A percentile compares a stretch with the other conserved stretches of the same genome.
These are phyloP conservation scores for Trametes maxima DNA, from an alignment of 768 basidiomycete genomes.

Conservation along the genomic window DNA sequence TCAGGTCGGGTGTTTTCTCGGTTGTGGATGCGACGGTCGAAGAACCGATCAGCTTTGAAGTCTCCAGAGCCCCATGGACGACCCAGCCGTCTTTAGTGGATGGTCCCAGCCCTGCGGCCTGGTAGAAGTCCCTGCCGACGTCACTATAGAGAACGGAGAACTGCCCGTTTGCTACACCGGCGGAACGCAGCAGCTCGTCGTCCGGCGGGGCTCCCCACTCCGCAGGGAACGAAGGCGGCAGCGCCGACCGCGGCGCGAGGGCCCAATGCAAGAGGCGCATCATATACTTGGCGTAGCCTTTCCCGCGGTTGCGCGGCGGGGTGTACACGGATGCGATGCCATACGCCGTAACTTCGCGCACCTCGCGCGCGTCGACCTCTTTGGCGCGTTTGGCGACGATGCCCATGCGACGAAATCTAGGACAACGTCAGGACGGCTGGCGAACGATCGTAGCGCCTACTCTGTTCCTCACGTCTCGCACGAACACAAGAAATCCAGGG, in stretches of 20 bases:
- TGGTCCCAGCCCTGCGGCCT: conserved; percentile 39
- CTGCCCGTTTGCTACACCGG: conserved; percentile 39
- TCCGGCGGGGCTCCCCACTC: conserved; percentile 48
- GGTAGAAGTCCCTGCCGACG: conserved; percentile 51
- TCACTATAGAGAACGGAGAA: conserved; percentile 60
- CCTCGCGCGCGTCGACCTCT: conserved; percentile 7
- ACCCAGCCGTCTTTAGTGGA: conserved; percentile 47
- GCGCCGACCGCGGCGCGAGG: conserved; percentile 37
- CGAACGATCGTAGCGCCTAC: not conserved
- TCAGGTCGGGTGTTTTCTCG: not conserved
- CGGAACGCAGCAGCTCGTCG: conserved; percentile 25
- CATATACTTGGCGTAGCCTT: conserved; percentile 64
- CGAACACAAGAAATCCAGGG: conserved; percentile 58
- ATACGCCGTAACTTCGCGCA: conserved; percentile 47
- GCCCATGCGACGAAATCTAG: conserved; percentile 38
- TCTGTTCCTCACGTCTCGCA: conserved; percentile 57
- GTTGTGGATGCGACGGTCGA: not conserved
- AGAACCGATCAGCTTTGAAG: conserved; percentile 41
- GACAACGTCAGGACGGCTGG: not conserved
- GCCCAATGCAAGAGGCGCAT: conserved; percentile 66
- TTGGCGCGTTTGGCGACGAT: conserved; percentile 27
- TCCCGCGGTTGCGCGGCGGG: conserved; percentile 47
- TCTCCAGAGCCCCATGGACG: conserved; percentile 38
- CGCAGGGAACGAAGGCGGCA: conserved; percentile 41
- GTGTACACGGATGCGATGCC: conserved; percentile 62